Conservation (phyloP, 1,284 basidiomycete genomes). For the Sparassis latifolia region DNA sequence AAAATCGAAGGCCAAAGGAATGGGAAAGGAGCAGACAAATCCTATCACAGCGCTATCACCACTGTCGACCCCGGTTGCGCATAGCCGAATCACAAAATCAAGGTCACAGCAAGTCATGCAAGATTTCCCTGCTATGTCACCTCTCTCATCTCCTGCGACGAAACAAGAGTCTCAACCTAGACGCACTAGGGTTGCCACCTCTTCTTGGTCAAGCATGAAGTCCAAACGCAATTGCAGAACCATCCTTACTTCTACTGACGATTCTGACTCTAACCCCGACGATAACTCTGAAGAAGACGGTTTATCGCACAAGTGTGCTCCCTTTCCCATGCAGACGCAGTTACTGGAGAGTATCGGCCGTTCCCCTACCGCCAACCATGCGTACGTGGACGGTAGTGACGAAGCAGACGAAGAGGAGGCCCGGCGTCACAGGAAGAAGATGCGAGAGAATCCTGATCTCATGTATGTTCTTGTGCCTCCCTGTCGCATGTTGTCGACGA, state of each 20-base stretch:
- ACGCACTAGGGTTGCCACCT: constrained; percentile 1
- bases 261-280: constrained; percentile 3
- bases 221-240: background rate
- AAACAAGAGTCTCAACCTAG: constrained; percentile 3
- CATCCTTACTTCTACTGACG: constrained; percentile 5
- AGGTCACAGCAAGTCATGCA: background rate
- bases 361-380: constrained; percentile 29
- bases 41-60: constrained; percentile 7
- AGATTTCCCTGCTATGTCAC: constrained; percentile 9
- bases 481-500: constrained; percentile 2
- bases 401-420: constrained; percentile 15
- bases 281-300: background rate
- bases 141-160: constrained; percentile 10
- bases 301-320: constrained; percentile 7
- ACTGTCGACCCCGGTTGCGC: constrained; percentile 4
- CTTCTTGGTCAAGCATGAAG: background rate
- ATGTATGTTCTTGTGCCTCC: constrained; percentile 17
- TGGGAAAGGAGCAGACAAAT: background rate
- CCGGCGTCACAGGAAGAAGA: constrained; percentile 28
- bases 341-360: constrained; percentile 30
- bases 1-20: background rate
- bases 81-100: background rate
- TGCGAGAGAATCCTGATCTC: constrained; percentile 21
- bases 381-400: constrained; percentile 25
- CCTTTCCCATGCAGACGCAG: constrained; percentile 49